Evolutionary conservation across 352 stramenopile genomes (phyloP), one percentile per base, ranked within the genome.

Genomic region (Pythium sp.): DNA sequence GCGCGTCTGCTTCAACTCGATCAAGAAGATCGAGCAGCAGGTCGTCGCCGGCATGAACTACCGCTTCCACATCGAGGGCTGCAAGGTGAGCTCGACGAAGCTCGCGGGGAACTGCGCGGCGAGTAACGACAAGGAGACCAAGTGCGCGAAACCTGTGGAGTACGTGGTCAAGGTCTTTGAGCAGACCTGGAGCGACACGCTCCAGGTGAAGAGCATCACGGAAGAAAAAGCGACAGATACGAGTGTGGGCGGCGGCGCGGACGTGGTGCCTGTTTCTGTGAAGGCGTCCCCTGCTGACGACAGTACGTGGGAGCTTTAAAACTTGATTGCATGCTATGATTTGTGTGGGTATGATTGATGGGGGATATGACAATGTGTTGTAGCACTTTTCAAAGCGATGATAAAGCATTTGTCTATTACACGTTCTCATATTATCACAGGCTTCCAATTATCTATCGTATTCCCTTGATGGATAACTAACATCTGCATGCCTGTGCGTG

Each of bases 31-130:
- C 32, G 61, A 72, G 55, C 56, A 69, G 41, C 68, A 95, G 61
- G 82, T 92, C 54, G 87, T 95, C 55, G 70, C 85, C 1, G 87
- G 87, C 34, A 92, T 73, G 67, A 92, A 92, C 72, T 95, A 92
- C 72, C 71, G 74, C 65, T 92, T 92, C 70, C 68, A 82, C 68
- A 76, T 93, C 47, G 62, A 75, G 34, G 87, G 85, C 38, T 95
- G 87, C 68, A 28, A 51, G 24, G 81, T 86, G 24, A 58, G 34
- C 28, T 65, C 54, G 8, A 62, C 65, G 43, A 67, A 69, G 55
- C 76, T 73, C 67, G 80, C 82, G 30, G 83, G 83, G 46, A 69
- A 70, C 58, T 93, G 85, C 69, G 69, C 58, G 5, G 54, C 55
- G 9, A 51, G 43, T 18, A 51, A 51, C 18, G 34, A 60, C 20